phyloP scores from a whole-genome alignment of 108 stramenopile species.

The Pseudonitzschia multistriata region DNA sequence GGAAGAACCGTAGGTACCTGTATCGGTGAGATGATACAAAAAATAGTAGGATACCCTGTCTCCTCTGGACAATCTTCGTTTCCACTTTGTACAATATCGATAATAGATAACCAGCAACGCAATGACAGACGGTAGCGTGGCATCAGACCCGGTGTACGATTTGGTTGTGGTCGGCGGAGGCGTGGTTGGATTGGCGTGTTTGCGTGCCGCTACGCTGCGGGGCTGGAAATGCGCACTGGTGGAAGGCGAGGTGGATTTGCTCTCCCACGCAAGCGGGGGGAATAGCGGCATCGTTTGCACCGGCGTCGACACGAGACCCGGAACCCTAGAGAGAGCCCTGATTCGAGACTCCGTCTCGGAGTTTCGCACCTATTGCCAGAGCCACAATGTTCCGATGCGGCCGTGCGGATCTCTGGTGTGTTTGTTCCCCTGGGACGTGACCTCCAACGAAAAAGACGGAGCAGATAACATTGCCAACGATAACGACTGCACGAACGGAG shows the following conservation, averaged over 20 bases:
- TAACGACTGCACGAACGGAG: neutral
- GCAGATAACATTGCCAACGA: too few species aligned
- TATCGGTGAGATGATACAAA: too few species aligned
- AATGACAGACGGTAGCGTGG: too few species aligned
- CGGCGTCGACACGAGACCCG: constrained; percentile 72
- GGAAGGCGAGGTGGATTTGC: constrained; percentile 56
- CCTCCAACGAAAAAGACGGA: too few species aligned
- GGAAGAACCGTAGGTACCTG: too few species aligned
- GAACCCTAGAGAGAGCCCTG: constrained; percentile 69
- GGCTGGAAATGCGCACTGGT: constrained; percentile 60
- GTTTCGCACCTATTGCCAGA: constrained; percentile 49
- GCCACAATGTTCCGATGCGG: constrained; percentile 57
- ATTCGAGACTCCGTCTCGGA: constrained; percentile 68
- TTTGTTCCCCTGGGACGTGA: constrained; percentile 61
- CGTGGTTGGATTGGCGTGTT: constrained; percentile 68
- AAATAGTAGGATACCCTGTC: too few species aligned
- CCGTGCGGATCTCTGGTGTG: constrained; percentile 74
- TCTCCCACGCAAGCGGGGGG: constrained; percentile 52
- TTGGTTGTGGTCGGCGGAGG: constrained; percentile 79
- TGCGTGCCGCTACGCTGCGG: constrained; percentile 56
- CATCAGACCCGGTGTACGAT: constrained; percentile 33
- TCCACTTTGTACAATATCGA: too few species aligned
- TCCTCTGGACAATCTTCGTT: too few species aligned
- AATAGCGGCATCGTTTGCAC: constrained; percentile 82
- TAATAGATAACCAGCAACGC: too few species aligned